A percentile compares a stretch with the other conserved stretches of the same genome.
phyloP scores from a whole-genome alignment of 2,329 filamentous ascomycete genomes.

The Macroventuria anomochaeta region DNA sequence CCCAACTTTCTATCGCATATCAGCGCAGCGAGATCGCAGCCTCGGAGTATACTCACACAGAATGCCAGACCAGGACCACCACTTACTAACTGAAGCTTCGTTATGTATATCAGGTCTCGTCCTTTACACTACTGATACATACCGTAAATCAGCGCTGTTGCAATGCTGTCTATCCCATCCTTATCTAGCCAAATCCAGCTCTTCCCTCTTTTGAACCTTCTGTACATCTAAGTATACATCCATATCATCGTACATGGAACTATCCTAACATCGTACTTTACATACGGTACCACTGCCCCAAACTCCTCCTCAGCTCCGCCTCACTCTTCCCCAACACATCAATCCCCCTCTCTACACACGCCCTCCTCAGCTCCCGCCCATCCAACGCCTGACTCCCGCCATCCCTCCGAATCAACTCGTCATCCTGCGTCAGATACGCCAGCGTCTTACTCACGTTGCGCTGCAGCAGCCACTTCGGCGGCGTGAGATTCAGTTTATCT shows the following conservation, averaged over 20 bases:
- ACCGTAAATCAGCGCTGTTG: neutral
- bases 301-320: slow-evolving; percentile 32
- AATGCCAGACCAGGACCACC: neutral
- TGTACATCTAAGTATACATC: neutral
- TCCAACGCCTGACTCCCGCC: slow-evolving; percentile 67
- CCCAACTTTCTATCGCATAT: too few species aligned
- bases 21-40: too few species aligned
- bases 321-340: slow-evolving; percentile 38
- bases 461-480: slow-evolving; percentile 59
- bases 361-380: slow-evolving; percentile 70
- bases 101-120: neutral
- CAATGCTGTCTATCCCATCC: neutral
- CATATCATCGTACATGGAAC: neutral
- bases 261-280: neutral
- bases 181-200: neutral
- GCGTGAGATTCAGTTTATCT: slow-evolving; percentile 51
- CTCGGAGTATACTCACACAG: neutral
- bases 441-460: slow-evolving; percentile 62
- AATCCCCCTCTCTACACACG: slow-evolving; percentile 65
- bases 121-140: neutral
- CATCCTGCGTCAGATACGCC: slow-evolving; percentile 72
- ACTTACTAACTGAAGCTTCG: neutral
- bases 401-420: slow-evolving; percentile 68
- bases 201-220: neutral
- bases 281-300: slow-evolving; percentile 29